Evolutionary conservation across 192 early-diverging fungal species (phyloP), one percentile per base, ranked within the genome.

Genomic region (Coemansia erecta): DNA sequence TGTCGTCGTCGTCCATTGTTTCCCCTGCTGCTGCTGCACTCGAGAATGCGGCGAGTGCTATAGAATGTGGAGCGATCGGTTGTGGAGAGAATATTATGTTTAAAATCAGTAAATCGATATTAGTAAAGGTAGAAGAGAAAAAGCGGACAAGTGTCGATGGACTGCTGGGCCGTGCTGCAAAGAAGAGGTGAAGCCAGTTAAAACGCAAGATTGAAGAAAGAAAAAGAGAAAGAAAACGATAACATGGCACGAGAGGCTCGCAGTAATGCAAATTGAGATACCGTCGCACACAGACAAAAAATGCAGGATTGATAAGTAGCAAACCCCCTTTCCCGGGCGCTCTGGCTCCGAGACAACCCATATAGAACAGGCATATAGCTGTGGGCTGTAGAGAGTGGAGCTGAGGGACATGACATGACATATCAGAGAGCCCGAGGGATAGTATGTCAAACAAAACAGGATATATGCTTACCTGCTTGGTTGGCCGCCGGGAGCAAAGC

Each of bases 1-100:
- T 77, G 37, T 77, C 74, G 56, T 77, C 74, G 24, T 77, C 74
- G 23, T 77, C 74, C 68, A 68, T 64, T 41, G 35, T 35, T 40
- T 54, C 53, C 31, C 66, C 74, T 22, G 43, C 56, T 8, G 61
- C 61, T 14, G 28, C 28, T 31, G 49, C 56, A 63, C 44, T 42
- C 61, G 58, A 53, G 47, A 58, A 63, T 22, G 63, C 63, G 4
- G 54, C 54, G 13, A 70, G 21, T 35, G 58, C 55, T 56, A 62
- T 17, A 4, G 8, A 19, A 15, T 31, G 37, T 47, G 3, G 46
- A 5, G 46, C 17, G 21, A 21, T 21, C n/a, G 46, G 17, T 44
- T 44, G 12, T n/a, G 8, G 17, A 44, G 12, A 44, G 3, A 44
- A 44, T 44, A 44, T 44, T n/a, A 8, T 13, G 42, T 44, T n/a